Conservation (phyloP, 2,329 filamentous ascomycete species). For the Bipolaris cookei region DNA sequence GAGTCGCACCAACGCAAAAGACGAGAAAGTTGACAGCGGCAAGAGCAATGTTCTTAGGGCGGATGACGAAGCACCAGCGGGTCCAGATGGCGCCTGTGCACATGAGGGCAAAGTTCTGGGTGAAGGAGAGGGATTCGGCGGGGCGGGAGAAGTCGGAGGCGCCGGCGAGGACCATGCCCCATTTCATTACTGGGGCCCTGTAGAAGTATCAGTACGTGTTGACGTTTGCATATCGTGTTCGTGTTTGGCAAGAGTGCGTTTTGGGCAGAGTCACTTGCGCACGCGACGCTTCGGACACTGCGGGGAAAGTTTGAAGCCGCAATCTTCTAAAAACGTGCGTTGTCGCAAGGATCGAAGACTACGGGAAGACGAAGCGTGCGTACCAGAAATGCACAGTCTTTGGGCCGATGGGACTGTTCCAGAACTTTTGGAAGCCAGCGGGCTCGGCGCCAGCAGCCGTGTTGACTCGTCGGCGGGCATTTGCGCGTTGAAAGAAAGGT, state of each 20-base stretch:
- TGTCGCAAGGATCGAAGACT: not conserved
- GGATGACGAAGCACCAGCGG: conserved; percentile 97
- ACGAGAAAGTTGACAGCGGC: conserved; percentile 99
- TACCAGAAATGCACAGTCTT: conserved; percentile 98
- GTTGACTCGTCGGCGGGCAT: conserved; percentile 70
- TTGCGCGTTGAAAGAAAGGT: conserved; percentile 58
- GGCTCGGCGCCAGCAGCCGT: conserved; percentile 63
- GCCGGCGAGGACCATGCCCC: conserved; percentile 90
- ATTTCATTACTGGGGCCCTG: conserved; percentile 95
- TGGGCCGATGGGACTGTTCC: conserved; percentile 57
- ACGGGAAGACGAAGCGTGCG: conserved; percentile 27
- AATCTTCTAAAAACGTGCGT: not conserved
- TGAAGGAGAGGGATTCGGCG: conserved; percentile 88
- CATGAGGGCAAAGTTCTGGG: conserved; percentile 88
- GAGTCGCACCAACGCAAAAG: conserved; percentile 81
- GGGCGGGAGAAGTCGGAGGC: conserved; percentile 90
- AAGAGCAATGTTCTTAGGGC: conserved; percentile 87
- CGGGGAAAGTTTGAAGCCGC: conserved; percentile 4
- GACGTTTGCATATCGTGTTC: not conserved
- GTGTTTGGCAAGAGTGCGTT: not conserved
- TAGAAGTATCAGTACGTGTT: conserved; percentile 6
- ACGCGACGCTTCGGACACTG: conserved; percentile 11
- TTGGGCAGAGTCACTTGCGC: not conserved
- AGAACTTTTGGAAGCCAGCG: conserved; percentile 72
- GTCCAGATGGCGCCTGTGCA: conserved; percentile 97